Conservation (phyloP, 2,329 filamentous ascomycete genomes). For the Blastomyces parvus region DNA sequence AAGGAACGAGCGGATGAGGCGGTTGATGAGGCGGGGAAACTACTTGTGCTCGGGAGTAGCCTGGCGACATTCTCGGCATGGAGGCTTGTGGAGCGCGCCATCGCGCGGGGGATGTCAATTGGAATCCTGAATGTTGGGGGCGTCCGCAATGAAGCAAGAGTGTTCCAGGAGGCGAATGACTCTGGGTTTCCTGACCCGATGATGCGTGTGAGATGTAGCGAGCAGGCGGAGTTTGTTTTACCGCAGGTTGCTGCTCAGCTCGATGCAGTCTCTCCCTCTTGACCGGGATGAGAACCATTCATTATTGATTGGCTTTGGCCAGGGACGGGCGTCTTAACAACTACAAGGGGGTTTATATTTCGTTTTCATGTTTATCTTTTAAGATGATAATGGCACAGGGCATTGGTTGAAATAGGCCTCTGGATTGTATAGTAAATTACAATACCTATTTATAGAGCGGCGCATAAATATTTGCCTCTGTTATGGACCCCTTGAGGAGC, state of each 20-base stretch:
- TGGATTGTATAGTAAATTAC: not conserved
- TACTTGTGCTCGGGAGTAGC: slow-evolving; percentile 79
- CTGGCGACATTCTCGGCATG: slow-evolving; percentile 93
- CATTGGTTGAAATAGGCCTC: not conserved
- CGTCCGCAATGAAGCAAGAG: slow-evolving; percentile 37
- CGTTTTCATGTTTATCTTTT: not conserved
- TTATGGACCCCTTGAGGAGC: not conserved
- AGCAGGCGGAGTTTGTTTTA: slow-evolving; percentile 34
- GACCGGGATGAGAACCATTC: not conserved
- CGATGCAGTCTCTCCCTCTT: slow-evolving; percentile 1
- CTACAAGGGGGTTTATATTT: not conserved
- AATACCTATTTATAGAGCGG: not conserved
- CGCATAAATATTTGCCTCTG: not conserved
- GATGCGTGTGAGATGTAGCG: slow-evolving; percentile 34
- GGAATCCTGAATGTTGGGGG: slow-evolving; percentile 69
- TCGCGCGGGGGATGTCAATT: slow-evolving; percentile 73
- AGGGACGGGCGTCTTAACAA: not conserved
- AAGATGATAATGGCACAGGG: not conserved
- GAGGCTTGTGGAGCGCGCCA: slow-evolving; percentile 74
- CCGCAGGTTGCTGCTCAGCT: slow-evolving; percentile 31
- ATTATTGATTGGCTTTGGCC: not conserved
- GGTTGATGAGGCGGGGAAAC: slow-evolving; percentile 62
- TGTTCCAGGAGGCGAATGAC: slow-evolving; percentile 29
- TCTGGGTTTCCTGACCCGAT: slow-evolving; percentile 16
- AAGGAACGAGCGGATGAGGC: slow-evolving; percentile 70